Conservation (phyloP, 768 basidiomycete species). For the Chiua virens region DNA sequence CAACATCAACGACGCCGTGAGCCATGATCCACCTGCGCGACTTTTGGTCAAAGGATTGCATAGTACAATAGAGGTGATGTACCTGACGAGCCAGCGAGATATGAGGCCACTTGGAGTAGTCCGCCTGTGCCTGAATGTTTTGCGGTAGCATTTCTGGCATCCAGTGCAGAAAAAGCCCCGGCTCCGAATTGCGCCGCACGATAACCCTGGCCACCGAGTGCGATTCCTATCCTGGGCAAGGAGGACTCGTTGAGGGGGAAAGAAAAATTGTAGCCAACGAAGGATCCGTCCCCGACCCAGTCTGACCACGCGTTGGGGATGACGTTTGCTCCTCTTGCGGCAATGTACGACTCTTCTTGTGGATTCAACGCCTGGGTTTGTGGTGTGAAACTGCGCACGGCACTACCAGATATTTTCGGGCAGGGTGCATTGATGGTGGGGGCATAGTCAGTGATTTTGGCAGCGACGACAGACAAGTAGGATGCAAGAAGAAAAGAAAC, state of each 20-base stretch:
- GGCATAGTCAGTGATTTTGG: conserved; percentile 47
- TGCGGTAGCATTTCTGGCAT: conserved; percentile 59
- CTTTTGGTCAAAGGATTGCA: background rate
- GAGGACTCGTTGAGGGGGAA: conserved; percentile 38
- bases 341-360: conserved; percentile 48
- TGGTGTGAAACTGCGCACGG: conserved; percentile 49
- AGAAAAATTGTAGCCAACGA: conserved; percentile 52
- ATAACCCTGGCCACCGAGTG: conserved; percentile 70
- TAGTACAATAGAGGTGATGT: conserved; percentile 9
- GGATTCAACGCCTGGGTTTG: conserved; percentile 52
- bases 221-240: conserved; percentile 58
- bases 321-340: conserved; percentile 39
- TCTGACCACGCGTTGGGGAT: conserved; percentile 52
- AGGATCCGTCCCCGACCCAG: conserved; percentile 58
- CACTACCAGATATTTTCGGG: conserved; percentile 40
- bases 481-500: background rate
- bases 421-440: conserved; percentile 50
- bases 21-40: conserved; percentile 61
- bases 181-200: conserved; percentile 69
- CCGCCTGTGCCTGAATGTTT: conserved; percentile 61
- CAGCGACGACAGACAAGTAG: background rate
- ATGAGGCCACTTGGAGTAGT: conserved; percentile 67
- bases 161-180: conserved; percentile 55
- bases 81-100: conserved; percentile 69
- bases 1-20: conserved; percentile 59